A percentile compares a stretch with the other conserved stretches of the same genome.
Conservation (phyloP, 2,329 filamentous ascomycete genomes). For the Monilinia laxa region DNA sequence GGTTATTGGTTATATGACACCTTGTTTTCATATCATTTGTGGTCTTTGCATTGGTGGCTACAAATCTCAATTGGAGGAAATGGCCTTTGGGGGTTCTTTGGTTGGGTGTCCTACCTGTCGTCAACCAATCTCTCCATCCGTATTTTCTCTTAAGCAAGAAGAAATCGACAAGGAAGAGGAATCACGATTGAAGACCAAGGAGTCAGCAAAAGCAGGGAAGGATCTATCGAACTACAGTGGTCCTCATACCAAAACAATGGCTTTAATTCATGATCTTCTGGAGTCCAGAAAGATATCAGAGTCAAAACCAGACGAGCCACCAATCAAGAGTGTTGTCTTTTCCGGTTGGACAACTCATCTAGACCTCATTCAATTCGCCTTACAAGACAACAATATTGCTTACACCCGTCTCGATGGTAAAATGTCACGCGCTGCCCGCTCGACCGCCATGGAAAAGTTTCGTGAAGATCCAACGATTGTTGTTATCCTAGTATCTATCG, state of each 20-base stretch:
- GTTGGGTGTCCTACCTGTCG: conserved; percentile 67
- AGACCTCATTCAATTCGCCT: conserved; percentile 83
- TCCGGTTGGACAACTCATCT: conserved; percentile 95
- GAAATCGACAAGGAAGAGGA: conserved; percentile 38
- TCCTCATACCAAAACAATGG: conserved; percentile 88
- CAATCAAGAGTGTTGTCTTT: conserved; percentile 91
- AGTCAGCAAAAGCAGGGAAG: conserved; percentile 53
- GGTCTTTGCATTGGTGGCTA: conserved; percentile 66
- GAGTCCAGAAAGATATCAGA: conserved; percentile 62
- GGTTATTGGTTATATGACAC: conserved; percentile 74
- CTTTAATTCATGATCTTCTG: conserved; percentile 73
- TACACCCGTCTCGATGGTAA: conserved; percentile 86
- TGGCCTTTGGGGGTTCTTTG: conserved; percentile 46
- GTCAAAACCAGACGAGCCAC: conserved; percentile 55
- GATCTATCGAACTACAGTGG: conserved; percentile 70
- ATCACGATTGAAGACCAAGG: conserved; percentile 33
- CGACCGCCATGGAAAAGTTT: conserved; percentile 74
- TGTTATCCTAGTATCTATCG: conserved; percentile 88
- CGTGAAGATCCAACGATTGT: conserved; percentile 68
- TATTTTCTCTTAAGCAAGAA: conserved; percentile 63
- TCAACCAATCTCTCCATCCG: conserved; percentile 59
- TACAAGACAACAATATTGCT: conserved; percentile 64
- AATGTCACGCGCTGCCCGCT: conserved; percentile 75
- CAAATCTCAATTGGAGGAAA: conserved; percentile 51
- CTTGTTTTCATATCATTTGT: conserved; percentile 86